Evolutionary conservation across 176 grass and related monocot species (phyloP), one percentile per base, ranked within the genome.

Genomic region (Oryza nivara): DNA sequence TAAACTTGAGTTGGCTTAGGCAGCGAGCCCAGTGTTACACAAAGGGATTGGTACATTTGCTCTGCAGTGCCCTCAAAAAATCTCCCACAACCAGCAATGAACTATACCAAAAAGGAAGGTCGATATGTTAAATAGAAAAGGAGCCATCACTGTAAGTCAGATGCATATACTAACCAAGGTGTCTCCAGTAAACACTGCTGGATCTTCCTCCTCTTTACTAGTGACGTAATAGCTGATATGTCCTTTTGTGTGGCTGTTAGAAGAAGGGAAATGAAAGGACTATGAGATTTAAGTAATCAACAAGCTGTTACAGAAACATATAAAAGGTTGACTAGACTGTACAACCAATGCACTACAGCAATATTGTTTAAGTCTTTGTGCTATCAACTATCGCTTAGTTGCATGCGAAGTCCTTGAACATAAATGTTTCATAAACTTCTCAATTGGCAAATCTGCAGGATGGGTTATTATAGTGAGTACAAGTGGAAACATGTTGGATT

Each of bases 31-130:
- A 98, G 82, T 72, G 96, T 95, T 47, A 95, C 87, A 80, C 91
- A 87, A 64, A 98, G 83, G 34, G 96, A 98, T 80, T 98, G 92
- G 67, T 98, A 87, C 96, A 98, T 98, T 82, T 98, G 91, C 78
- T 98, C 96, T 52, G 96, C 91, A 54, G 96, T 92, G 32, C 96
- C 96, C 85, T 98, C 96, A 72, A 98, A 98, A 88, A 98, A 98
- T 74, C 83, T 98, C 9, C 93, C 96, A 68, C 96, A 98, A 22
- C 96, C 96, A 81, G 93, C 96, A 79, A 98, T 88, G 75, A 98
- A 98, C 96, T 98, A 80, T 19, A 79, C 64, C 81, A 48, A 0
- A 22, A 63, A 49, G 0, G 13, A 52, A 11, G 40, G 58, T 78
- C 65, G 84, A 46, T 49, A 49, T 68, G 34, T 72, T 14, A 81